Conservation (phyloP, 1,139 yeast species). For the Barnettozyma hawaiiensis region DNA sequence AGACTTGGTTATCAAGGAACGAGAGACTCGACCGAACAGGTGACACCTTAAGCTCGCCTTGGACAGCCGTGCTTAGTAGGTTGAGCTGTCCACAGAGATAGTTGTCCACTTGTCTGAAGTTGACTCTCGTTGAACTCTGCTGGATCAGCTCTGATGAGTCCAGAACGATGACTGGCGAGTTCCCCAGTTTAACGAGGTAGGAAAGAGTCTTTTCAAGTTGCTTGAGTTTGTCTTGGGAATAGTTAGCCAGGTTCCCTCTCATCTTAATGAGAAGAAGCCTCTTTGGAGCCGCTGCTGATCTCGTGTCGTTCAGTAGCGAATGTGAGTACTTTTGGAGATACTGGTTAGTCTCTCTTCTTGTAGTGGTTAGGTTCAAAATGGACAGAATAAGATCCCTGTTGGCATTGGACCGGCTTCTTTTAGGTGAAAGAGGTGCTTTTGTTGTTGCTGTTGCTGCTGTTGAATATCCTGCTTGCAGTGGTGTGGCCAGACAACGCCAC, state of each 20-base stretch:
- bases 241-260: constrained; percentile 31
- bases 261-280: constrained; percentile 49
- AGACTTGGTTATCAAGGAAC: neutral
- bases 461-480: neutral
- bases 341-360: constrained; percentile 67
- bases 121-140: constrained; percentile 1
- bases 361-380: constrained; percentile 67
- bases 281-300: neutral
- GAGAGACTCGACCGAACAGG: constrained; percentile 1
- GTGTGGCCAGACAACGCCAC: neutral
- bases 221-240: constrained; percentile 23
- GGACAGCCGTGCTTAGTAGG: neutral
- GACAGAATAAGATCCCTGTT: constrained; percentile 56
- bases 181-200: constrained; percentile 35
- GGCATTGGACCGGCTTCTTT: constrained; percentile 28
- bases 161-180: constrained; percentile 34
- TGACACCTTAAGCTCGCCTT: neutral
- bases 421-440: neutral
- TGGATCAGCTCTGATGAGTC: constrained; percentile 22
- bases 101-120: constrained; percentile 11
- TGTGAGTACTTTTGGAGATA: constrained; percentile 55
- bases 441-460: neutral
- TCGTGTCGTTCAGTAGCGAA: constrained; percentile 18
- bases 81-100: constrained; percentile 20
- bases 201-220: constrained; percentile 33